phyloP scores from a whole-genome alignment of 2,329 filamentous ascomycete species.

The Arthrobotrys sphaeroides region DNA sequence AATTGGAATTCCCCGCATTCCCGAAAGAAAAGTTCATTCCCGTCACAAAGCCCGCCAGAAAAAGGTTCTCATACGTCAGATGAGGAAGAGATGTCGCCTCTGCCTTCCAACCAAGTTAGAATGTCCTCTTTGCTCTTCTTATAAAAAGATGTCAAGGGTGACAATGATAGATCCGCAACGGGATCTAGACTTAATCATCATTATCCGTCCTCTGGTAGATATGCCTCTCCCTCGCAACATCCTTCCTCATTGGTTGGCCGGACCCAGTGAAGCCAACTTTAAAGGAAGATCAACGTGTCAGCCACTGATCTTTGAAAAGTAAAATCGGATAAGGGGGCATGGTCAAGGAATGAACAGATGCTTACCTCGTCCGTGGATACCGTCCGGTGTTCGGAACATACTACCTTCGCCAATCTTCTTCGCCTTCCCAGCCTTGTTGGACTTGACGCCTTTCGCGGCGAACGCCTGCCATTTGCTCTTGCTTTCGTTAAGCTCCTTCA shows the following conservation, averaged over 20 bases:
- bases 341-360: conserved; percentile 37
- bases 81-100: conserved; percentile 37
- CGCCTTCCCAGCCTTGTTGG: conserved; percentile 71
- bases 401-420: conserved; percentile 80
- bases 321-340: conserved; percentile 5
- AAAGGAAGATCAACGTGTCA: conserved; percentile 10
- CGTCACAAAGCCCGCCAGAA: not conserved
- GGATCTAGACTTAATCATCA: conserved; percentile 65
- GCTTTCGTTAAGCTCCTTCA: conserved; percentile 86
- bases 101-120: conserved; percentile 53
- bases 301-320: conserved; percentile 3
- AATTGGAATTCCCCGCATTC: conserved; percentile 23
- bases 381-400: conserved; percentile 94
- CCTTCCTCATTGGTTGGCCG: conserved; percentile 94
- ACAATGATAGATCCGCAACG: conserved; percentile 34
- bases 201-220: conserved; percentile 81
- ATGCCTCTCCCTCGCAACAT: conserved; percentile 78
- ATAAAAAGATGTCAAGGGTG: conserved; percentile 28
- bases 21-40: conserved; percentile 11
- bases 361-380: conserved; percentile 84
- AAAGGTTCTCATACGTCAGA: conserved; percentile 17
- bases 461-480: conserved; percentile 97
- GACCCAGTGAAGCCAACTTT: conserved; percentile 95
- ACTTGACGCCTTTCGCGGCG: conserved; percentile 72
- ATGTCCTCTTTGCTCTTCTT: conserved; percentile 38